Conservation (phyloP, 2,329 filamentous ascomycete genomes). For the Corinectria fuckeliana region DNA sequence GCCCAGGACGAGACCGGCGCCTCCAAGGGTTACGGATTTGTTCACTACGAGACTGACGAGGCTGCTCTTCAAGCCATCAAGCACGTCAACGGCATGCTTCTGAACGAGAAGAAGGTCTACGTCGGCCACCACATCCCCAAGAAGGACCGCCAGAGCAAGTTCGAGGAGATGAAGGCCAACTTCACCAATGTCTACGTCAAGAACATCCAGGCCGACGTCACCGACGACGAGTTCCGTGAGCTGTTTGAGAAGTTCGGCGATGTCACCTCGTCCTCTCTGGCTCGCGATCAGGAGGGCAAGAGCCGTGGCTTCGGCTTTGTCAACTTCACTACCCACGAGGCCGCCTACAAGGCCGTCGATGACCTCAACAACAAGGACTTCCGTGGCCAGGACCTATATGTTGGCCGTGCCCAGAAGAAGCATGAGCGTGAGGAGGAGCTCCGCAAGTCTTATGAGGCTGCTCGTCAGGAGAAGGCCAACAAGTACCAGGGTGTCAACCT, state of each 20-base stretch:
- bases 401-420: conserved; percentile 99
- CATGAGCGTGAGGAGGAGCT: conserved; percentile 99
- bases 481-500: conserved; percentile 99
- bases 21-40: conserved; percentile 99
- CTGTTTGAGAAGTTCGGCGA: conserved; percentile 92
- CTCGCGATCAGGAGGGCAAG: conserved; percentile 88
- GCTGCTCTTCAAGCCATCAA: conserved; percentile 97
- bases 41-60: conserved; percentile 99
- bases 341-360: conserved; percentile 84
- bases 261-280: conserved; percentile 94
- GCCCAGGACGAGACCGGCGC: conserved; percentile 95
- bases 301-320: conserved; percentile 96
- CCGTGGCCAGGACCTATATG: conserved; percentile 94
- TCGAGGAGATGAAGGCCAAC: conserved; percentile 99
- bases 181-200: conserved; percentile 99
- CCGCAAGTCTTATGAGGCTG: conserved; percentile 97
- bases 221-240: conserved; percentile 92
- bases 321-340: conserved; percentile 93
- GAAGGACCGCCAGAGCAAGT: conserved; percentile 99
- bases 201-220: conserved; percentile 86
- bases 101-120: conserved; percentile 99
- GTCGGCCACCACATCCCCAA: conserved; percentile 99
- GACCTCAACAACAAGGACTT: conserved; percentile 91
- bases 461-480: conserved; percentile 95
- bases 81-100: conserved; percentile 98